Percentiles rank a stretch among this genome's conserved stretches.
These are phyloP conservation scores for Aureobasidium sp. DNA, from an alignment of 2,329 filamentous ascomycete species.

Conservation along the genomic window DNA sequence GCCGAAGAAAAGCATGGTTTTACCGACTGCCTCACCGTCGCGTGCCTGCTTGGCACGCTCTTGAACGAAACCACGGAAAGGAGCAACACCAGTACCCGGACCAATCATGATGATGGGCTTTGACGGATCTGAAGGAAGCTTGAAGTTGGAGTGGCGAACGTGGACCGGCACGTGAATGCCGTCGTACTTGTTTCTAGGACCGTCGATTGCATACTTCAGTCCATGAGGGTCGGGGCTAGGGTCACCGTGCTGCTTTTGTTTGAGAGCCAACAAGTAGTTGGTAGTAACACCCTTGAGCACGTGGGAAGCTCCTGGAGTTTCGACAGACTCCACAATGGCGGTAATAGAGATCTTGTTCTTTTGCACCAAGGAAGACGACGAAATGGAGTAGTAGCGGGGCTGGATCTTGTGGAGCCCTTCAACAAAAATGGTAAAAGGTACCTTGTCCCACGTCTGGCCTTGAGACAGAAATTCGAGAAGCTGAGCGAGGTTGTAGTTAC, in stretches of 20 bases:
- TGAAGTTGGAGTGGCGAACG: slow-evolving; percentile 97
- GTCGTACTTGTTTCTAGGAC: slow-evolving; percentile 94
- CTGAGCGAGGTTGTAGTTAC: slow-evolving; percentile 84
- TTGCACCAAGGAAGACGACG: slow-evolving; percentile 88
- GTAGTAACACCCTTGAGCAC: slow-evolving; percentile 91
- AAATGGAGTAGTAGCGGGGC: slow-evolving; percentile 98
- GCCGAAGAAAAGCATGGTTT: slow-evolving; percentile 87
- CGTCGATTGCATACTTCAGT: slow-evolving; percentile 74
- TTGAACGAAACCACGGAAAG: slow-evolving; percentile 91
- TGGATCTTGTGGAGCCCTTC: slow-evolving; percentile 92
- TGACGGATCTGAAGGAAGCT: slow-evolving; percentile 86
- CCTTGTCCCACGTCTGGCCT: slow-evolving; percentile 66
- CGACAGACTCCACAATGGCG: slow-evolving; percentile 79
- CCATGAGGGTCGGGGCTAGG: slow-evolving; percentile 73
- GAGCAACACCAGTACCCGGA: slow-evolving; percentile 91
- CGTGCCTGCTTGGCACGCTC: slow-evolving; percentile 79
- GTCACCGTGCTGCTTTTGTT: slow-evolving; percentile 92
- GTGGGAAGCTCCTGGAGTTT: slow-evolving; percentile 65
- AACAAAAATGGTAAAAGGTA: slow-evolving; percentile 91
- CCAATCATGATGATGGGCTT: slow-evolving; percentile 96
- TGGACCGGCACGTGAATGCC: slow-evolving; percentile 92
- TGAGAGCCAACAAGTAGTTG: slow-evolving; percentile 90
- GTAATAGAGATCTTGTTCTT: slow-evolving; percentile 94
- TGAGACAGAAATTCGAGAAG: slow-evolving; percentile 65
- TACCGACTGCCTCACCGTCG: slow-evolving; percentile 72